phyloP scores from a whole-genome alignment of 164 flowering plant genomes.

The Amborella trichopoda region DNA sequence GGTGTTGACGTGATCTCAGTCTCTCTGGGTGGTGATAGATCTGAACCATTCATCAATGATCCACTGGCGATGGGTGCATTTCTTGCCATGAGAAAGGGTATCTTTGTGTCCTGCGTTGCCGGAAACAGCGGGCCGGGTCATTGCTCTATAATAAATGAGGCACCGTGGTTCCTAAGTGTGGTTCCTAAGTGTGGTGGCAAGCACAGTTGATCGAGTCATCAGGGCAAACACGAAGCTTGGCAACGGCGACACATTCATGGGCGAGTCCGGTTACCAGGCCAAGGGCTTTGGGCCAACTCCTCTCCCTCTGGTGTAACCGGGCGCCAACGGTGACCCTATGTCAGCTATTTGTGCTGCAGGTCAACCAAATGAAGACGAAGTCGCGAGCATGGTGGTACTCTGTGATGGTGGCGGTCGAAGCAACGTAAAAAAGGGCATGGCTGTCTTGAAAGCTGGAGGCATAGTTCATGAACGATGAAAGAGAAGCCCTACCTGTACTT shows the following conservation, averaged over 20 bases:
- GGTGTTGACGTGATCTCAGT: conserved; percentile 44
- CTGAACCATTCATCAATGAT: conserved; percentile 16
- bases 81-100: conserved; percentile 34
- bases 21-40: conserved; percentile 23
- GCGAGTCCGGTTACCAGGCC: conserved; percentile 35
- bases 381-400: conserved; percentile 29
- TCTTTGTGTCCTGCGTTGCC: conserved; percentile 39
- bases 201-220: conserved; percentile 31
- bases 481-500: conserved; percentile 16
- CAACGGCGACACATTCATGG: conserved; percentile 21
- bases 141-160: conserved; percentile 25
- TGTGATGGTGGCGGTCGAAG: conserved; percentile 22
- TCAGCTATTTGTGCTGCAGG: conserved; percentile 15
- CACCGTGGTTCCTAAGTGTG: too few relatives aligned
- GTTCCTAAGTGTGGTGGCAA: conserved; percentile 57
- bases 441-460: conserved; percentile 37
- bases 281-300: conserved; percentile 7
- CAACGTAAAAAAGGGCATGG: conserved; percentile 24
- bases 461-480: conserved; percentile 27
- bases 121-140: conserved; percentile 40
- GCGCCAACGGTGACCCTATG: conserved; percentile 7
- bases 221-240: conserved; percentile 25
- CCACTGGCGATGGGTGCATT: conserved; percentile 28
- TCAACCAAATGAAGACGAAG: conserved; percentile 19
- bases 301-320: conserved; percentile 30